phyloP scores from a whole-genome alignment of 1,284 basidiomycete genomes.

The Farysia itapuensis region DNA sequence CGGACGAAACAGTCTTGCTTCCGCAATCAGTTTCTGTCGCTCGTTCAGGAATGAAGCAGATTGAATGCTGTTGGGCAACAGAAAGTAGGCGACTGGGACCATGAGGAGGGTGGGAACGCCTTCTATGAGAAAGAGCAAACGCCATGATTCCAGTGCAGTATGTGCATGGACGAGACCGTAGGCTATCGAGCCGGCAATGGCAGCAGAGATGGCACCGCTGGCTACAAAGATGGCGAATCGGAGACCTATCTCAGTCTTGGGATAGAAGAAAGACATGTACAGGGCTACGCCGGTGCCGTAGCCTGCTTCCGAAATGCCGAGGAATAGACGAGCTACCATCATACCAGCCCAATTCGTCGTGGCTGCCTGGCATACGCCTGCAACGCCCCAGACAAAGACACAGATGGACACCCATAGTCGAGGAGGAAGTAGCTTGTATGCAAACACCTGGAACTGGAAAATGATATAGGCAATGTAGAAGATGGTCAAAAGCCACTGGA shows the following conservation, averaged over 20 bases:
- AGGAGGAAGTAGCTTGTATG: constrained; percentile 48
- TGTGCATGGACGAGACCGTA: constrained; percentile 50
- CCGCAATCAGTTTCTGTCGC: constrained; percentile 44
- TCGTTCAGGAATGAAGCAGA: constrained; percentile 41
- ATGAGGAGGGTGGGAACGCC: constrained; percentile 48
- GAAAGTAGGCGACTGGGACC: constrained; percentile 36
- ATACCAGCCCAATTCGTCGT: constrained; percentile 41
- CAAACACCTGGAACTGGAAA: constrained; percentile 45
- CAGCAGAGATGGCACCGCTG: constrained; percentile 19
- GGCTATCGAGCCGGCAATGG: constrained; percentile 48
- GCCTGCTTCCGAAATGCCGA: constrained; percentile 49
- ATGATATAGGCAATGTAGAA: constrained; percentile 49
- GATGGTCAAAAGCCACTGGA: constrained; percentile 51
- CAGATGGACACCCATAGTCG: constrained; percentile 39
- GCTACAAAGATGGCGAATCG: constrained; percentile 44
- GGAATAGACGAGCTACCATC: constrained; percentile 46
- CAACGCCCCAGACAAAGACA: constrained; percentile 46
- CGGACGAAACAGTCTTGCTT: constrained; percentile 35
- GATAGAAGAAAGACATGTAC: constrained; percentile 54
- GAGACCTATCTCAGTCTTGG: constrained; percentile 48
- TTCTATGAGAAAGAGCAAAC: constrained; percentile 53
- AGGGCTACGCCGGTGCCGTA: constrained; percentile 49
- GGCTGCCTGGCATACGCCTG: constrained; percentile 42
- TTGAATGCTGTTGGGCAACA: constrained; percentile 46
- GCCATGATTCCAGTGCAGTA: constrained; percentile 33